A percentile compares a stretch with the other conserved stretches of the same genome.
Conservation (phyloP, 139 green algal genomes). For the Astrephomene gubernaculifera region DNA sequence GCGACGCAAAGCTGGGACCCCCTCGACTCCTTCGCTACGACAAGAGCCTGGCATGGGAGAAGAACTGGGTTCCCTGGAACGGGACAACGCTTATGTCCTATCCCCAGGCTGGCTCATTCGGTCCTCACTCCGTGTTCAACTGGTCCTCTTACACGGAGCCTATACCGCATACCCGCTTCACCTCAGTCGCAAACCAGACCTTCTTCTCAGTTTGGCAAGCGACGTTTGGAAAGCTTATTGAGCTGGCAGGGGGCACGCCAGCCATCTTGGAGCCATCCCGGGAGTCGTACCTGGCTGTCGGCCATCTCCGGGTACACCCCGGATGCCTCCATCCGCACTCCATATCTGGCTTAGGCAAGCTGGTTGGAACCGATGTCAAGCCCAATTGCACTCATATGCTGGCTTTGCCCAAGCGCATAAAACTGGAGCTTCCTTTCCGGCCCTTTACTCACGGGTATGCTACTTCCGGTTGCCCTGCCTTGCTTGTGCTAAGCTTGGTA, state of each 20-base stretch:
- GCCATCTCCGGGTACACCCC: slow-evolving; percentile 26
- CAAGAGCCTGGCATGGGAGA: slow-evolving; percentile 16
- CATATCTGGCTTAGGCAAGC: slow-evolving; percentile 8
- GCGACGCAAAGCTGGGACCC: background rate
- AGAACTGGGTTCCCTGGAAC: slow-evolving; percentile 45
- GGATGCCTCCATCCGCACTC: slow-evolving; percentile 27
- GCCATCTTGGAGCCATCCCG: slow-evolving; percentile 17
- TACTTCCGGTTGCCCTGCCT: no score
- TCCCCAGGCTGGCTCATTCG: slow-evolving; percentile 14
- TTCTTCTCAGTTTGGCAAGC: background rate
- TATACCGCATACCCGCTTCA: background rate
- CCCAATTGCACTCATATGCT: slow-evolving; percentile 28
- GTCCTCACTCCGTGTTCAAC: slow-evolving; percentile 22
- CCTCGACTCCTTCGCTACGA: slow-evolving; percentile 24
- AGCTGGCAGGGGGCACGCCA: slow-evolving; percentile 17
- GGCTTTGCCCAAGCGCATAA: background rate
- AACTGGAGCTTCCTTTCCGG: slow-evolving; percentile 15
- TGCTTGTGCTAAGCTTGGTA: slow-evolving; percentile 3
- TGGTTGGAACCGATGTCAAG: background rate
- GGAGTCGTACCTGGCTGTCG: slow-evolving; percentile 11
- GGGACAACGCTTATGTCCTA: slow-evolving; percentile 33
- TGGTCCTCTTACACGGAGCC: slow-evolving; percentile 27
- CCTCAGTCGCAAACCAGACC: background rate
- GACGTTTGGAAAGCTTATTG: background rate
- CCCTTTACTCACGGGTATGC: no score